These are phyloP conservation scores for Fraxinus greggii DNA, from an alignment of 305 asterid species.

Conservation along the genomic window DNA sequence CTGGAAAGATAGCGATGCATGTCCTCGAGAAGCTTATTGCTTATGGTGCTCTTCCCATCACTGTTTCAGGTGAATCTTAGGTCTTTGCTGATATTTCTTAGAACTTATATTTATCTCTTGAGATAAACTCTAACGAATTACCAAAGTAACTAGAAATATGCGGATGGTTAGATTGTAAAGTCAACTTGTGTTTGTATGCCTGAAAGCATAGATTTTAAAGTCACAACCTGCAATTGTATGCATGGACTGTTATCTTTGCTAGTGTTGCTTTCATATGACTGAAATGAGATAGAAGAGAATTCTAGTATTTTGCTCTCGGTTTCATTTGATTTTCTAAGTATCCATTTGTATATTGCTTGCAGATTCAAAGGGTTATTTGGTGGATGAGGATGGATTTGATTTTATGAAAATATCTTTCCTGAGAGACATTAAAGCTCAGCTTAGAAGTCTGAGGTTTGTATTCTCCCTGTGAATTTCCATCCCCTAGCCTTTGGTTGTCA, in stretches of 20 bases:
- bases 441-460: constrained; percentile 85
- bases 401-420: constrained; percentile 83
- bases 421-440: constrained; percentile 87
- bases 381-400: constrained; percentile 98
- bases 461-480: constrained; percentile 7
- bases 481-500: constrained; percentile 18
- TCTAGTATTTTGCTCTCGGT: background rate
- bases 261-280: constrained; percentile 2
- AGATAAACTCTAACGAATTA: background rate
- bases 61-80: constrained; percentile 68
- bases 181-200: background rate
- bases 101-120: background rate
- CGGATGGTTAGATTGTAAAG: background rate
- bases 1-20: constrained; percentile 97
- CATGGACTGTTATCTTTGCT: background rate
- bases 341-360: constrained; percentile 29
- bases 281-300: background rate
- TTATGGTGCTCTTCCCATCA: constrained; percentile 85
- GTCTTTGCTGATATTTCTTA: too few relatives aligned
- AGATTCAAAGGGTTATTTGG: constrained; percentile 95
- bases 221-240: background rate
- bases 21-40: constrained; percentile 96
- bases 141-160: background rate
- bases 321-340: constrained; percentile 23
- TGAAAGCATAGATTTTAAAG: background rate